Evolutionary conservation across 192 early-diverging fungal species (phyloP), one percentile per base, ranked within the genome.

Genomic region (Backusella morwellensis): DNA sequence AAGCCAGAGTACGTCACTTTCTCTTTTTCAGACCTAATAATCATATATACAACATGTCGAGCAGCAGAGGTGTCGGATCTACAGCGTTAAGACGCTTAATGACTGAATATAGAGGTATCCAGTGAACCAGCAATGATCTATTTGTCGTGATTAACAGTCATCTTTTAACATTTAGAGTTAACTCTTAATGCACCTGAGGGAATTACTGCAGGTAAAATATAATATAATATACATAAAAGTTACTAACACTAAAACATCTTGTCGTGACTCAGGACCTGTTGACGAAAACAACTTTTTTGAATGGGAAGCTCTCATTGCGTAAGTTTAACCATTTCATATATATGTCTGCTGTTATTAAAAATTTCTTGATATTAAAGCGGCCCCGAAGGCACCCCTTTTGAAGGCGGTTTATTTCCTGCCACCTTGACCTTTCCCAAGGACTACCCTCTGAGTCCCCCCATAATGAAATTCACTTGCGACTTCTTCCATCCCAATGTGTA

Each of bases 401-500:
- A 98, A 85, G 93, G 93, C 44, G 98, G 98, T 14, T 88, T 98
- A 34, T 98, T 99, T 75, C 89, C 95, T 26, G 96, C 98, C 1
- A 91, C 86, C 7, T 78, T 99, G 32, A 92, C 80, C 23, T 97
- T 98, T 73, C 98, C 96, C 1, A 91, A 87, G 68, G 98, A 99
- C 84, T 99, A 99, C 79, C 98, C 98, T 34, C 90, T 99, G 35
- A 93, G 90, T 40, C 98, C 98, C 21, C 98, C 98, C 12, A 89
- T 85, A 19, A 99, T 99, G 98, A 93, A 94, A 83, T 99, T 99
- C 81, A 97, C 96, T 1, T 94, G 95, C 76, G 93, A 93, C 12
- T 92, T 99, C 85, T 99, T 94, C 84, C 97, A 98, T 76, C 97
- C 97, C 9, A 97, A 97, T 82, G 95, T 99, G 35, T 99, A 99